phyloP scores from a whole-genome alignment of 2,329 filamentous ascomycete species.

The Metarhizium sp. region DNA sequence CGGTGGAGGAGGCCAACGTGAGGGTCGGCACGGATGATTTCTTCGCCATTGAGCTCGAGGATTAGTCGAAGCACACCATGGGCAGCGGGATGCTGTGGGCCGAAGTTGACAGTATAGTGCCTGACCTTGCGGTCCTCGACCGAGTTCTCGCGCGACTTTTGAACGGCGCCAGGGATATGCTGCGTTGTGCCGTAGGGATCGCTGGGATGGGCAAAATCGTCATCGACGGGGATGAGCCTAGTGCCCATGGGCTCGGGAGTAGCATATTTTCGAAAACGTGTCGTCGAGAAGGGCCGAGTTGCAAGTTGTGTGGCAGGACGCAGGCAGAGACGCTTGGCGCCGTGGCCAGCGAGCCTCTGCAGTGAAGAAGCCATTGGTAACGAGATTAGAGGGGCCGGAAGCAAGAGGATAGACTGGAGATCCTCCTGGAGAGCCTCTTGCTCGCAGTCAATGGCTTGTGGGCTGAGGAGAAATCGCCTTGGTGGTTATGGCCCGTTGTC shows the following conservation, averaged over 20 bases:
- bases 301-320: slow-evolving; percentile 28
- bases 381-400: slow-evolving; percentile 18
- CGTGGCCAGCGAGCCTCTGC: slow-evolving; percentile 62
- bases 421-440: slow-evolving; percentile 25
- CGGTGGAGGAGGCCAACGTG: slow-evolving; percentile 94
- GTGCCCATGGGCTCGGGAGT: slow-evolving; percentile 43
- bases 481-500: slow-evolving; percentile 4
- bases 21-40: slow-evolving; percentile 92
- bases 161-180: slow-evolving; percentile 30
- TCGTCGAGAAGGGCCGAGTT: slow-evolving; percentile 56
- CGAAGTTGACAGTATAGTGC: slow-evolving; percentile 99
- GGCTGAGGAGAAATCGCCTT: slow-evolving; percentile 13
- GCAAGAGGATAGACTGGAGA: slow-evolving; percentile 17
- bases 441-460: slow-evolving; percentile 26
- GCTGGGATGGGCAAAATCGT: slow-evolving; percentile 47
- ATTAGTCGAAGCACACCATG: slow-evolving; percentile 97
- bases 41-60: slow-evolving; percentile 94
- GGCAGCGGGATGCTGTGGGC: slow-evolving; percentile 94
- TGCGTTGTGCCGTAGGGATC: slow-evolving; percentile 39
- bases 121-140: slow-evolving; percentile 71
- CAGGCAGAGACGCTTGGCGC: slow-evolving; percentile 58
- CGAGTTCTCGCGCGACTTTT: slow-evolving; percentile 38
- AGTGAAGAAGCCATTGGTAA: slow-evolving; percentile 54
- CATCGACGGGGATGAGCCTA: slow-evolving; percentile 55
- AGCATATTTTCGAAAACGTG: slow-evolving; percentile 53